Percentiles rank a stretch among this genome's conserved stretches.
These are phyloP conservation scores for Tylopilus intermedius DNA, from an alignment of 768 basidiomycete species.

Conservation along the genomic window DNA sequence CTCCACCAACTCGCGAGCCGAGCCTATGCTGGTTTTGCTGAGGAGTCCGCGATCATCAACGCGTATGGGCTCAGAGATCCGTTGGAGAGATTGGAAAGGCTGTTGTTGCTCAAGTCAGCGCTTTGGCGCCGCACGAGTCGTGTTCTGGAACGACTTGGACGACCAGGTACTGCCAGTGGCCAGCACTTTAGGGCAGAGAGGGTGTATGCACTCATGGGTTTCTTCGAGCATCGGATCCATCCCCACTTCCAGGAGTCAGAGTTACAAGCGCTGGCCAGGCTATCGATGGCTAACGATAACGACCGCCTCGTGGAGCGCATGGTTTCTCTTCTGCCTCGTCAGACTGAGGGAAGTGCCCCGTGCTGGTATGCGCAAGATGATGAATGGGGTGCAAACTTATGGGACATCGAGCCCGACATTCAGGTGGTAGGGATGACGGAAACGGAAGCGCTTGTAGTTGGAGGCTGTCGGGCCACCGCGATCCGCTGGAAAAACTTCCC, in stretches of 20 bases:
- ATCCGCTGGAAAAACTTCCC: constrained; percentile 27
- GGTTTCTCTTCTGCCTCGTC: constrained; percentile 17
- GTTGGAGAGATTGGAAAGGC: constrained; percentile 21
- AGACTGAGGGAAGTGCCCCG: not conserved
- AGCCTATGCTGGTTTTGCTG: constrained; percentile 12
- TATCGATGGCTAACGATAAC: constrained; percentile 25
- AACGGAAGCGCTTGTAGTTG: constrained; percentile 15
- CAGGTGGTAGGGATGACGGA: constrained; percentile 20
- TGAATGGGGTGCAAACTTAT: constrained; percentile 11
- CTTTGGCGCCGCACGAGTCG: constrained; percentile 21
- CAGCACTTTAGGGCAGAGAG: constrained; percentile 14
- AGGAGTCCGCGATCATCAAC: constrained; percentile 23
- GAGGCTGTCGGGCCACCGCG: constrained; percentile 19
- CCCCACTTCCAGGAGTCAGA: constrained; percentile 16
- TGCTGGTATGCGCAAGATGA: constrained; percentile 23
- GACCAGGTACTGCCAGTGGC: not conserved
- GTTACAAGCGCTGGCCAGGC: constrained; percentile 18
- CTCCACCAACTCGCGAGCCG: constrained; percentile 23
- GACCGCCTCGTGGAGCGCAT: constrained; percentile 21
- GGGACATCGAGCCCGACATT: constrained; percentile 18
- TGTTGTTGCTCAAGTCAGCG: constrained; percentile 19
- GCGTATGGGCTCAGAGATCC: constrained; percentile 18
- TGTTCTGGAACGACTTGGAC: not conserved
- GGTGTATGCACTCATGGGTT: constrained; percentile 26
- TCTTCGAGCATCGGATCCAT: constrained; percentile 24